phyloP scores from a whole-genome alignment of 495 filamentous ascomycete species.

The Clavariopsis aquatica region DNA sequence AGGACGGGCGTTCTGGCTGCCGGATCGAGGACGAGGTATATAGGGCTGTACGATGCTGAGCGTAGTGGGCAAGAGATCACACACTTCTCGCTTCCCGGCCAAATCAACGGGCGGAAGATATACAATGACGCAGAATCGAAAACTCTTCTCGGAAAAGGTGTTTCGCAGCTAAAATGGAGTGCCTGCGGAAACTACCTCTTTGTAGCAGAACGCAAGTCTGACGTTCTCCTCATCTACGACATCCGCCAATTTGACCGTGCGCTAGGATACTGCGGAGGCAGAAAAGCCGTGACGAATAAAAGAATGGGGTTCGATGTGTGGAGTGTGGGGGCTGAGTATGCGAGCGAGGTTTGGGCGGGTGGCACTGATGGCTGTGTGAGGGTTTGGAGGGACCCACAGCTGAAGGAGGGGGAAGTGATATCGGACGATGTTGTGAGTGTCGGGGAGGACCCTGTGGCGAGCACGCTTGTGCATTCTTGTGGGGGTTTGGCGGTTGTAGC shows the following conservation, averaged over 20 bases:
- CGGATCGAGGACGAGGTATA: constrained; percentile 73
- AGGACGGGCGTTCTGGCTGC: constrained; percentile 67
- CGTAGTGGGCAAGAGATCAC: constrained; percentile 67
- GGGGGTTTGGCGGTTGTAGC: neutral
- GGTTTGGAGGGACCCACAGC: constrained; percentile 63
- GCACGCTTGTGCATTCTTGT: constrained; percentile 6
- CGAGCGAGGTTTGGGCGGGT: constrained; percentile 82
- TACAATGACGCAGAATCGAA: neutral
- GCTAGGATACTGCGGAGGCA: constrained; percentile 69
- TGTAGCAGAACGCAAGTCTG: constrained; percentile 78
- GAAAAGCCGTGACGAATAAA: constrained; percentile 74
- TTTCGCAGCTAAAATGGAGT: constrained; percentile 79
- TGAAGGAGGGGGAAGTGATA: constrained; percentile 49
- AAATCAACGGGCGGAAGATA: neutral
- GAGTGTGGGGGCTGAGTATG: neutral
- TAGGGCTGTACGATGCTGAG: constrained; percentile 74
- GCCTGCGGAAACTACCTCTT: constrained; percentile 84
- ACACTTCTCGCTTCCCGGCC: constrained; percentile 58
- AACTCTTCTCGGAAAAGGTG: constrained; percentile 62
- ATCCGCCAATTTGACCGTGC: constrained; percentile 69
- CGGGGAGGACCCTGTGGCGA: constrained; percentile 12
- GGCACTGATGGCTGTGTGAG: constrained; percentile 75
- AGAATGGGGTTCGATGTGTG: constrained; percentile 71
- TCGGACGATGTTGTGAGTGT: constrained; percentile 39
- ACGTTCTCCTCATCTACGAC: constrained; percentile 78